Base-by-base conservation (phyloP, 768 basidiomycete species). In the Amanita thiersii region DNA sequence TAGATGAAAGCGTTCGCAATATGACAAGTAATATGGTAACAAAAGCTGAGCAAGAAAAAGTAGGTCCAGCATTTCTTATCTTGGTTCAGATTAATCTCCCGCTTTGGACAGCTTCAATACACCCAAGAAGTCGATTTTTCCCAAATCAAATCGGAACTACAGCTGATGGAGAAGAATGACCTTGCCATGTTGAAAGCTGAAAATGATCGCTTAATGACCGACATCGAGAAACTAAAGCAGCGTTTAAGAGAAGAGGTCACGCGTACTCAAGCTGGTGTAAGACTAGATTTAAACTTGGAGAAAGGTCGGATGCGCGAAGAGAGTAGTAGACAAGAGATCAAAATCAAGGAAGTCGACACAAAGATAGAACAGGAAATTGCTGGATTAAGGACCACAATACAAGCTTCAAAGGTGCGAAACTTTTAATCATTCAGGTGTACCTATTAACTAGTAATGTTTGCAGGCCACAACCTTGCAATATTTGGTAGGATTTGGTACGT, bases 291-390 rank as follows among this genome's bases (percentile, higher is more conserved):
- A 44, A 99, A 99, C 62, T 64, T 98, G 18, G 94, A 99, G 68
- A 98, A 98, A 61, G 91, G 91, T 1, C 73, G 94, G 34, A 88
- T 97, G 69, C 69, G 94, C 39, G 93, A 98, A 56, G 93, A 98
- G 68, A 81, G 80, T 50, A 83, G 79, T 50, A 79, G 80, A 29
- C 89, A 97, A 54, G 92, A 96, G 54, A 66, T 93, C 39, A 97
- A 97, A 76, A 87, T 98, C 56, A 91, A 90, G 59, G 94, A 99
- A 59, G 92, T 97, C 12, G 94, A 98, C 54, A 97, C 94, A 3
- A 67, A 88, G 56, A 97, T 98, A 50, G 94, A 99, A 61, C 87
- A 88, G 56, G 92, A 97, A 62, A 94, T 94, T 55, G 89, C 91
- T 6, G 79, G 77, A 2, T 59, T 96, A 40, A 69, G 86, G 42